Conservation (phyloP, 345 rosid species). For the Moricandia moricandioides region DNA sequence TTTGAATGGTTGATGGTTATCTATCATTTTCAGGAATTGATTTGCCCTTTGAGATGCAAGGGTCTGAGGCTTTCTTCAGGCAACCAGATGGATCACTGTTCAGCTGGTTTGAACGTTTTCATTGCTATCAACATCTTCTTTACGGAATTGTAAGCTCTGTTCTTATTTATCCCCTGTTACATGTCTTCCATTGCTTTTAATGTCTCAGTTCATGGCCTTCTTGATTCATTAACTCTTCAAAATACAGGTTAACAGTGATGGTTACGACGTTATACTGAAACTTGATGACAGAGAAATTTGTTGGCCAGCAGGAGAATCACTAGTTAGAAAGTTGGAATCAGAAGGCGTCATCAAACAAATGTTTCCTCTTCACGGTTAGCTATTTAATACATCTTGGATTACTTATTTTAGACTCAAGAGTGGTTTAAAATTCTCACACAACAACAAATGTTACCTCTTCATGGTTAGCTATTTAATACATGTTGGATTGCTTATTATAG, state of each 20-base stretch:
- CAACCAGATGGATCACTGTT: constrained; percentile 85
- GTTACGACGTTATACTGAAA: constrained; percentile 41
- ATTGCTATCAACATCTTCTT: constrained; percentile 64
- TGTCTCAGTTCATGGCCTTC: constrained; percentile 3
- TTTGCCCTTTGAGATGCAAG: constrained; percentile 84
- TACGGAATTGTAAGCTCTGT: constrained; percentile 60
- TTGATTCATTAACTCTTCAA: constrained; percentile 16
- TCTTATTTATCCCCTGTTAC: neutral
- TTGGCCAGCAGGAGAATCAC: constrained; percentile 76
- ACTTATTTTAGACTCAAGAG: constrained; percentile 14
- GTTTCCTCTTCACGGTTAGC: constrained; percentile 82
- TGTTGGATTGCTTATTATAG: constrained; percentile 7
- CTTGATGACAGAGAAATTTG: constrained; percentile 45
- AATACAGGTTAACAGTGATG: constrained; percentile 54
- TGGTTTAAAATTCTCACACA: constrained; percentile 9
- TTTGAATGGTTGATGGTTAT: neutral
- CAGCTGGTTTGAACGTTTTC: constrained; percentile 90
- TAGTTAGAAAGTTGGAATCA: constrained; percentile 58
- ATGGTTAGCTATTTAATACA: constrained; percentile 53
- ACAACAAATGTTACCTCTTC: constrained; percentile 68
- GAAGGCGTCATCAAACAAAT: constrained; percentile 67
- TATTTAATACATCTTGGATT: constrained; percentile 18
- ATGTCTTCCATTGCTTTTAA: neutral
- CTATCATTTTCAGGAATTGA: constrained; percentile 66
- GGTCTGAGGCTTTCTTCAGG: constrained; percentile 63